Evolutionary conservation across 768 basidiomycete genomes (phyloP), one percentile per base, ranked within the genome.

Genomic region (Lentinula detonsa): DNA sequence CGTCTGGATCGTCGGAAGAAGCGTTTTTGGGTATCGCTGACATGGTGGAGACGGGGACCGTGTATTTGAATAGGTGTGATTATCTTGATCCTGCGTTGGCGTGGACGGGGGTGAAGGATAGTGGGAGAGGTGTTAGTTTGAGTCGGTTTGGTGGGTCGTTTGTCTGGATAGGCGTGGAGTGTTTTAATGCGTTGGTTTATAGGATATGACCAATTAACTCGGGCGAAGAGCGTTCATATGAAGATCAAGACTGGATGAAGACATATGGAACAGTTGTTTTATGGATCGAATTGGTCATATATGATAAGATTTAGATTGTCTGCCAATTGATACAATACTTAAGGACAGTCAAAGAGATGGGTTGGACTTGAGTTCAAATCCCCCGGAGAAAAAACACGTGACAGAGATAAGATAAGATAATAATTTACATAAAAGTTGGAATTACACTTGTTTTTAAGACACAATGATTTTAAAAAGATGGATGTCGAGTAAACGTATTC

Each of bases 31-130:
- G 70, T 51, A 75, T 96, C 28, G 84, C 80, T 6, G 86, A 90
- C 54, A 81, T 84, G 63, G 72, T 98, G 35, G 86, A 95, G 61
- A 86, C 90, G 0, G 97, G 97, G 3, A 99, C 95, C 0, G 94
- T 98, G 5, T 98, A 92, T 73, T 72, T 96, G 69, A 99, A 99
- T 73, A 79, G 93, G 46, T 92, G 91, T 66, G 96, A 99, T 73
- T 88, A 79, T 68, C 80, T 97, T 23, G 97, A 99, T 68, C 96
- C 97, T 1, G 93, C 95, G 4, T 76, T 98, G 1, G 83, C 91
- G 0, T 99, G 97, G 97, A 91, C 88, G 2, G 97, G 96, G 2
- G 88, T 93, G 51, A 98, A 98, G 78, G 77, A 97, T 67, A 94
- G 90, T 59, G 97, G 97, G 28, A 78, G 95, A 33, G 97, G 96